Conservation (phyloP, 1,284 basidiomycete species). For the Athelia psychrophila region DNA sequence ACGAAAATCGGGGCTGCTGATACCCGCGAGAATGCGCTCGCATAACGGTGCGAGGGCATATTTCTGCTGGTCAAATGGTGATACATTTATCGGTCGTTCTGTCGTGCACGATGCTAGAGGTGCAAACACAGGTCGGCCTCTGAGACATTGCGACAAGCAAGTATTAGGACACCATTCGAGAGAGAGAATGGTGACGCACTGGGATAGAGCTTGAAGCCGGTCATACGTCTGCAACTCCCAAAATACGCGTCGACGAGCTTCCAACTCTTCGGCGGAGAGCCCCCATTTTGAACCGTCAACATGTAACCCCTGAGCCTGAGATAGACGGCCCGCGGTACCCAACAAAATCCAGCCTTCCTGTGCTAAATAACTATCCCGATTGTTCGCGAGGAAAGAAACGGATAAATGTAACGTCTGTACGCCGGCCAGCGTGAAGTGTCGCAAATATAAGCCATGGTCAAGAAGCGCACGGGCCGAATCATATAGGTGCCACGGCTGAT, state of each 20-base stretch:
- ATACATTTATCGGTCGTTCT: neutral
- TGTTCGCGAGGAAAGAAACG: slow-evolving; percentile 17
- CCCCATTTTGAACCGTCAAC: slow-evolving; percentile 21
- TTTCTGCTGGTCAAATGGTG: slow-evolving; percentile 1
- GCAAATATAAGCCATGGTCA: slow-evolving; percentile 12
- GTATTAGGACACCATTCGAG: neutral
- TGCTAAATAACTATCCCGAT: slow-evolving; percentile 15
- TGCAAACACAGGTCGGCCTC: slow-evolving; percentile 1
- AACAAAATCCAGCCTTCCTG: slow-evolving; percentile 20
- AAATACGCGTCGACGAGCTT: slow-evolving; percentile 20
- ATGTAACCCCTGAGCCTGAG: slow-evolving; percentile 21
- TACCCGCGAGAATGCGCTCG: neutral
- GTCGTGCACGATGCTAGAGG: neutral
- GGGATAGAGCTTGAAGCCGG: slow-evolving; percentile 9
- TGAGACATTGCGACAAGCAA: neutral
- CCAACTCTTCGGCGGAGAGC: slow-evolving; percentile 14
- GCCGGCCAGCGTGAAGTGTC: slow-evolving; percentile 16
- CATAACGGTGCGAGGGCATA: neutral
- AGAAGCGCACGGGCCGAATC: slow-evolving; percentile 14
- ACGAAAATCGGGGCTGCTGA: neutral
- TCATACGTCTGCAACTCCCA: slow-evolving; percentile 20
- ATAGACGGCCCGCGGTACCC: slow-evolving; percentile 17
- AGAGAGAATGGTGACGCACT: neutral
- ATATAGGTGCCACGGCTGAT: slow-evolving; percentile 13
- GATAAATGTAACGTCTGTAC: slow-evolving; percentile 21